These are phyloP conservation scores for Allium fistulosum DNA, from an alignment of 106 monocot species.

Conservation along the genomic window DNA sequence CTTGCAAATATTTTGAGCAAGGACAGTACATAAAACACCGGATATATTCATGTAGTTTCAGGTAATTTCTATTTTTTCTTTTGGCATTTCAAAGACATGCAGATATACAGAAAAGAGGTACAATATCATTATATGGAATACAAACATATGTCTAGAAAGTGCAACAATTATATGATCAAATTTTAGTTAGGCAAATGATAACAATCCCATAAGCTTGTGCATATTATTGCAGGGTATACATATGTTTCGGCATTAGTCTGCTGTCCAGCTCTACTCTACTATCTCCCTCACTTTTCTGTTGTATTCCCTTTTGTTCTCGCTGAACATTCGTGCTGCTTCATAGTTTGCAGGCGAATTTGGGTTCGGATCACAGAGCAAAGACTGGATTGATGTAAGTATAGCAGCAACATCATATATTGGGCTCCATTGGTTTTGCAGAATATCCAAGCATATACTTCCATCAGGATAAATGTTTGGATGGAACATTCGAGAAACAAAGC, in stretches of 20 bases:
- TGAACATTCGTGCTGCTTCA: constrained; percentile 38
- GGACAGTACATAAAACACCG: no score
- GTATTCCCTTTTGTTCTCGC: constrained; percentile 37
- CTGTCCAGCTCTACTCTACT: constrained; percentile 27
- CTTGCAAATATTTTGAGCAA: no score
- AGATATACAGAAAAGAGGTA: no score
- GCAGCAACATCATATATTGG: constrained; percentile 26
- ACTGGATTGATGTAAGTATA: constrained; percentile 24
- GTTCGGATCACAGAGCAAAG: constrained; percentile 39
- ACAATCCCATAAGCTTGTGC: neutral
- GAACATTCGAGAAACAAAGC: constrained; percentile 57
- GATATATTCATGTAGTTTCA: no score
- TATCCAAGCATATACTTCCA: constrained; percentile 25
- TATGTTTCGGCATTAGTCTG: constrained; percentile 13
- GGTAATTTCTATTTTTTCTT: no score
- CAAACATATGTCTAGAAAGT: no score
- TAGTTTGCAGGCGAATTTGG: constrained; percentile 40
- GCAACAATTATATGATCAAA: no score
- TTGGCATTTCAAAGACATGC: no score
- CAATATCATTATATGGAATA: no score
- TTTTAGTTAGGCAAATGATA: no score
- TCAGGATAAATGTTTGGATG: constrained; percentile 42
- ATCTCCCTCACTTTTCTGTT: constrained; percentile 24
- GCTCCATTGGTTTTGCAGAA: constrained; percentile 22
- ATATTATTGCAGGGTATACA: neutral